These are phyloP conservation scores for Prunus fruticosa DNA, from an alignment of 306 rosid species.

Conservation along the genomic window DNA sequence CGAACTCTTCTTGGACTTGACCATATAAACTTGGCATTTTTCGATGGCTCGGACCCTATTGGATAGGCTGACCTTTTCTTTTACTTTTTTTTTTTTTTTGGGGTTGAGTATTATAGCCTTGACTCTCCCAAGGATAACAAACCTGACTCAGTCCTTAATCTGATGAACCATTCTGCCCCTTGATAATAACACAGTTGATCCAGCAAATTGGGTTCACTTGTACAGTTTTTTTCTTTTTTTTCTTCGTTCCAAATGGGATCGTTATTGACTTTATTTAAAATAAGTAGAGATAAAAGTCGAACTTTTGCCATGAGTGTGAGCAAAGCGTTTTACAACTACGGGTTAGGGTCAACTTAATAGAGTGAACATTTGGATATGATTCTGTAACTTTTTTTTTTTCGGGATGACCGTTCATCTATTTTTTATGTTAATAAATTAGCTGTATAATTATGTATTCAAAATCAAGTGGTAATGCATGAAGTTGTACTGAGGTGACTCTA, in stretches of 20 bases:
- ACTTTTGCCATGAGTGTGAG: neutral
- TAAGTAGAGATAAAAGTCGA: too few relatives aligned
- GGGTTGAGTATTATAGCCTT: neutral
- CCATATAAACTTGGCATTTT: neutral
- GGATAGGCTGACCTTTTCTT: neutral
- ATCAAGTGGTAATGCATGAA: neutral
- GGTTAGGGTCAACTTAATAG: neutral
- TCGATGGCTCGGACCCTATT: neutral
- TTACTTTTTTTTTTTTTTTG: neutral
- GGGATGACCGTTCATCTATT: too few relatives aligned
- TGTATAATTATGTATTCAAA: neutral
- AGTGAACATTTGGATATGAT: neutral
- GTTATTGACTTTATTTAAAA: neutral
- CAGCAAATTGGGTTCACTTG: too few relatives aligned
- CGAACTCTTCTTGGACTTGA: too few relatives aligned
- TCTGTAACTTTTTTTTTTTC: too few relatives aligned
- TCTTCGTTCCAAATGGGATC: too few relatives aligned
- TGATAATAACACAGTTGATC: neutral
- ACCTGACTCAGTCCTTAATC: neutral
- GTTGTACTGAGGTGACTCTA: neutral
- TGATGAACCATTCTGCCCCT: neutral
- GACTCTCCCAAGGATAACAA: neutral
- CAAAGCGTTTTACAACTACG: neutral
- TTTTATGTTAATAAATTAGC: neutral
- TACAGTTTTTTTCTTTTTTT: too few relatives aligned